Percentiles rank a stretch among this genome's conserved stretches.
These are phyloP conservation scores for Botrytis tulipae DNA, from an alignment of 2,329 filamentous ascomycete species.

Conservation along the genomic window DNA sequence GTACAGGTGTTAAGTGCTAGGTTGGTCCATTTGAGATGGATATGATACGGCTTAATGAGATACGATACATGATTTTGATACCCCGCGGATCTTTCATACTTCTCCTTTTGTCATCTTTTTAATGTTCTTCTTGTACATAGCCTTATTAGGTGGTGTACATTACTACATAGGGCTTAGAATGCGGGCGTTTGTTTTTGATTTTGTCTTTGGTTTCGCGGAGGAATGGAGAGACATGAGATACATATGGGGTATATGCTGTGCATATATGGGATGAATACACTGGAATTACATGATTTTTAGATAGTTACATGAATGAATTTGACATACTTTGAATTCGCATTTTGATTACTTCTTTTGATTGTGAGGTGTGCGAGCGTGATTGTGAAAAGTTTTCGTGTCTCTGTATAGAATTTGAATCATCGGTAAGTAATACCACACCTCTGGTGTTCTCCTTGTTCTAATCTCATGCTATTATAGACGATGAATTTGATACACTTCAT, in stretches of 20 bases:
- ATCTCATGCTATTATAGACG: too few relatives aligned
- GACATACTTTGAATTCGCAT: background rate
- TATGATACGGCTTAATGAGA: background rate
- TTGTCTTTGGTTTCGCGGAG: background rate
- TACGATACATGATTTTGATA: background rate
- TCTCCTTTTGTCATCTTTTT: slow-evolving; percentile 1
- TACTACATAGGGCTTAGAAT: background rate
- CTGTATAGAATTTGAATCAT: too few relatives aligned
- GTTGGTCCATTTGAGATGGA: background rate
- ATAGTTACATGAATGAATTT: background rate
- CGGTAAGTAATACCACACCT: too few relatives aligned
- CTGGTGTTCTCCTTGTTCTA: too few relatives aligned
- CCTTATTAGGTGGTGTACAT: background rate
- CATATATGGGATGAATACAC: background rate
- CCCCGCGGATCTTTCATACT: background rate
- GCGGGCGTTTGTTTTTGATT: background rate
- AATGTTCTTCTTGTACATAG: background rate
- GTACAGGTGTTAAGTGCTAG: slow-evolving; percentile 13
- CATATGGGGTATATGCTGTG: background rate
- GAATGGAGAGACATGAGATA: background rate
- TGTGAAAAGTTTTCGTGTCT: background rate
- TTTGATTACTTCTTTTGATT: background rate
- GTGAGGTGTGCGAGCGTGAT: background rate
- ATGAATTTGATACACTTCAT: background rate
- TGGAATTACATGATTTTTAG: background rate